phyloP scores from a whole-genome alignment of 2,329 filamentous ascomycete genomes.

The Xylaria arbuscula region DNA sequence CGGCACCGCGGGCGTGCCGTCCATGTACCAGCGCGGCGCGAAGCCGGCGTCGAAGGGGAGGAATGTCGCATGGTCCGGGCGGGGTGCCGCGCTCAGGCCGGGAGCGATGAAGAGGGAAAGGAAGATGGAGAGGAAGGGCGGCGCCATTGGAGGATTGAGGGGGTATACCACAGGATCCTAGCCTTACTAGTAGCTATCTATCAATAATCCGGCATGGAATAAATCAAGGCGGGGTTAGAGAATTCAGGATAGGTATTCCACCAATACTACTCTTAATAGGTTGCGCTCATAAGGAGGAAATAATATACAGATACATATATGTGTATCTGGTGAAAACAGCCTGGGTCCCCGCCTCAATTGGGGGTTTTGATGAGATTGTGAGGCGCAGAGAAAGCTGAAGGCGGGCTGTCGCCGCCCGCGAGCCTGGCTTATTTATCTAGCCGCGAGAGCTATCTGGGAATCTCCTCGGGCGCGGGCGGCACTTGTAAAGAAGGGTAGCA shows the following conservation, averaged over 20 bases:
- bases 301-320: not conserved
- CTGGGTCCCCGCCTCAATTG: not conserved
- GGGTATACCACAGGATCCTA: conserved; percentile 30
- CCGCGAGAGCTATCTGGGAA: not conserved
- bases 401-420: not conserved
- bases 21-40: conserved; percentile 41
- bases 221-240: conserved; percentile 1
- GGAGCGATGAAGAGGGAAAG: conserved; percentile 25
- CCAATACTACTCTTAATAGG: conserved; percentile 1
- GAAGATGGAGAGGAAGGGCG: not conserved
- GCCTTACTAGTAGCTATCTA: conserved; percentile 15
- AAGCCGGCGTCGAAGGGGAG: conserved; percentile 31
- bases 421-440: conserved; percentile 7
- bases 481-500: conserved; percentile 7
- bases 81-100: conserved; percentile 24
- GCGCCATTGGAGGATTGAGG: conserved; percentile 30
- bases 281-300: not conserved
- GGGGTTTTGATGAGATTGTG: not conserved
- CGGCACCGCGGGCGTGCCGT: conserved; percentile 38
- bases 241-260: conserved; percentile 9
- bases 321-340: not conserved
- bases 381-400: conserved; percentile 4
- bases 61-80: conserved; percentile 35
- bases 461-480: not conserved
- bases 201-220: conserved; percentile 26